phyloP scores from a whole-genome alignment of 352 stramenopile species.

The Globisporangium lucens region DNA sequence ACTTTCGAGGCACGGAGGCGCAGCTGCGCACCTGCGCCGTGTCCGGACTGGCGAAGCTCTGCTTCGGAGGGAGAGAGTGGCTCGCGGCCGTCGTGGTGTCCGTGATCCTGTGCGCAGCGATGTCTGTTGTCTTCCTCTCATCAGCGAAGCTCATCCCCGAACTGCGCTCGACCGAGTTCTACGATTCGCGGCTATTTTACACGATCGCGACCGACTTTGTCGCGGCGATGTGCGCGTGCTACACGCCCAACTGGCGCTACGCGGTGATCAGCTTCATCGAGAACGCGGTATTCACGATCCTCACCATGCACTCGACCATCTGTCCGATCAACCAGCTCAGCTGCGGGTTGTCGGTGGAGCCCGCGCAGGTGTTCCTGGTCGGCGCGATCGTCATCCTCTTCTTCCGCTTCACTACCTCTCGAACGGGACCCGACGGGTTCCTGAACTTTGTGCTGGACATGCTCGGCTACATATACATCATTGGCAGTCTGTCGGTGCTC shows the following conservation, averaged over 20 bases:
- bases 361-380: slow-evolving; percentile 45
- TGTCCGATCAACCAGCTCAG: slow-evolving; percentile 72
- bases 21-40: slow-evolving; percentile 29
- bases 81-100: slow-evolving; percentile 39
- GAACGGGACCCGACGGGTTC: slow-evolving; percentile 21
- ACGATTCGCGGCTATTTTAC: slow-evolving; percentile 48
- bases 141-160: slow-evolving; percentile 28
- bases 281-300: slow-evolving; percentile 63
- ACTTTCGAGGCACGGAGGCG: slow-evolving; percentile 23
- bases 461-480: slow-evolving; percentile 77
- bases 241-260: slow-evolving; percentile 66
- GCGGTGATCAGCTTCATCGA: slow-evolving; percentile 60
- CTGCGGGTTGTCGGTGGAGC: slow-evolving; percentile 47
- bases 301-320: slow-evolving; percentile 63
- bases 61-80: slow-evolving; percentile 39
- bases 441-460: slow-evolving; percentile 56
- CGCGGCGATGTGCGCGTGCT: slow-evolving; percentile 44
- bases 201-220: slow-evolving; percentile 58
- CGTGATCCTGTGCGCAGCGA: slow-evolving; percentile 24
- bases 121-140: slow-evolving; percentile 32
- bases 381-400: slow-evolving; percentile 60
- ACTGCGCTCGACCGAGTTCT: slow-evolving; percentile 49
- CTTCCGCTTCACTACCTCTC: slow-evolving; percentile 34
- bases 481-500: slow-evolving; percentile 56
- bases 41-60: slow-evolving; percentile 18